phyloP scores from a whole-genome alignment of 306 rosid species.

The Carpinus viminea region DNA sequence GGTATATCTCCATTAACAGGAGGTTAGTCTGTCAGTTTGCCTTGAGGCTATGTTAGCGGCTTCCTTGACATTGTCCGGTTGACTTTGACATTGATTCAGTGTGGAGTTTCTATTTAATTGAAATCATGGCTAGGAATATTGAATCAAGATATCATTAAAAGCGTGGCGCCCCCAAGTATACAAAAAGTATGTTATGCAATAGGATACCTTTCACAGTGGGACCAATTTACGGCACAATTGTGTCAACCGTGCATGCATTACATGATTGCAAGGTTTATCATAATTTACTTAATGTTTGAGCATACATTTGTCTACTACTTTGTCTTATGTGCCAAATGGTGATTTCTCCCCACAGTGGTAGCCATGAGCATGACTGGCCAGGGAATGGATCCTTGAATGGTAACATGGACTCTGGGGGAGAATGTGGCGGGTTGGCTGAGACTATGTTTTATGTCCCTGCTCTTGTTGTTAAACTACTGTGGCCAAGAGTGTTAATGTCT shows the following conservation, averaged over 20 bases:
- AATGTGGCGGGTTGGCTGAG: conserved; percentile 84
- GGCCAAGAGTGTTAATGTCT: too few species aligned
- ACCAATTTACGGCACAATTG: conserved; percentile 86
- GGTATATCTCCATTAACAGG: conserved; percentile 82
- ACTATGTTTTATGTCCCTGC: conserved; percentile 93
- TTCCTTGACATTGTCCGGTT: conserved; percentile 19
- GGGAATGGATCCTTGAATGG: conserved; percentile 77
- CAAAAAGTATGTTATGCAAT: conserved; percentile 57
- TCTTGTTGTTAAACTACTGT: conserved; percentile 2
- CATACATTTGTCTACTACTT: conserved; percentile 3
- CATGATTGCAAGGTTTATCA: conserved; percentile 82
- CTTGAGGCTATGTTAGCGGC: conserved; percentile 65
- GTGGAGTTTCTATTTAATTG: conserved; percentile 24
- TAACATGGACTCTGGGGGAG: conserved; percentile 92
- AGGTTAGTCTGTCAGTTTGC: conserved; percentile 63
- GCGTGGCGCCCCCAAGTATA: too few species aligned
- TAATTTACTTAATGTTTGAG: conserved; percentile 9
- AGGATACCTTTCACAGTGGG: conserved; percentile 98
- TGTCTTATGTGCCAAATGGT: conserved; percentile 33
- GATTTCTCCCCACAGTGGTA: conserved; percentile 57
- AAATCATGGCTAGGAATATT: conserved; percentile 29
- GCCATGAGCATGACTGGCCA: conserved; percentile 99
- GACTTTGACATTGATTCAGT: conserved; percentile 23
- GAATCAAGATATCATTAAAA: not conserved
- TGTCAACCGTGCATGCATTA: conserved; percentile 71